Evolutionary conservation across 805 yeast species (phyloP), one percentile per base, ranked within the genome.

Genomic region (Hanseniaspora clermontiae): DNA sequence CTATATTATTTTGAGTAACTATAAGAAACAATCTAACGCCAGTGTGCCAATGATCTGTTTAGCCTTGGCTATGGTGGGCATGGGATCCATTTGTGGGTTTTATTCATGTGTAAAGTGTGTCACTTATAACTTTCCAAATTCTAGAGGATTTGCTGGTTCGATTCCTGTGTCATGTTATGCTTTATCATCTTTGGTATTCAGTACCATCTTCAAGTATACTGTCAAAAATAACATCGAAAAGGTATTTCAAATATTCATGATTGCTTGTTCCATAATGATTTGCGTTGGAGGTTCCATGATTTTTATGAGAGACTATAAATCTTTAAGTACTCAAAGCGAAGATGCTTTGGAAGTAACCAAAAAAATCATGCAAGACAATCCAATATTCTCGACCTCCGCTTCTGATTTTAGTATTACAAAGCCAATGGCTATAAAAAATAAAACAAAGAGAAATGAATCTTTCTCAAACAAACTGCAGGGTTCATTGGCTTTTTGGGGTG

Each of bases 101-200:
- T 84, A 77, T 63, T 77, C 84, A 32, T 76, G 87, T 4, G 68
- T 73, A n/a, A 73, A 72, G 56, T 70, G 74, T 43, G 68, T 73
- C 32, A 71, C 68, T 1, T 65, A 83, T 2, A 85, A 84, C 63
- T 85, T 84, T 61, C 91, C 91, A 0, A 69, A 77, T 32, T 80
- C 82, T 63, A 74, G 84, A 63, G 93, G 88, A 24, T 72, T 80
- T 7, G 88, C 88, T 1, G 82, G 82, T 19, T 82, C 87, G 0
- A 70, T 78, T 45, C 87, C 87, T 1, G 84, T 82, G 4, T 77
- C 86, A 14, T 73, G 81, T 0, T 85, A 79, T 66, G 95, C 91
- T 0, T 68, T 85, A 43, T 78, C 88, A 6, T 89, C 91, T 3
- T 73, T 85, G 43, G 61, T 83, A 19, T 83, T 81, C 63, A 79